phyloP scores from a whole-genome alignment of 2,329 filamentous ascomycete species.

The Capronia epimyces region DNA sequence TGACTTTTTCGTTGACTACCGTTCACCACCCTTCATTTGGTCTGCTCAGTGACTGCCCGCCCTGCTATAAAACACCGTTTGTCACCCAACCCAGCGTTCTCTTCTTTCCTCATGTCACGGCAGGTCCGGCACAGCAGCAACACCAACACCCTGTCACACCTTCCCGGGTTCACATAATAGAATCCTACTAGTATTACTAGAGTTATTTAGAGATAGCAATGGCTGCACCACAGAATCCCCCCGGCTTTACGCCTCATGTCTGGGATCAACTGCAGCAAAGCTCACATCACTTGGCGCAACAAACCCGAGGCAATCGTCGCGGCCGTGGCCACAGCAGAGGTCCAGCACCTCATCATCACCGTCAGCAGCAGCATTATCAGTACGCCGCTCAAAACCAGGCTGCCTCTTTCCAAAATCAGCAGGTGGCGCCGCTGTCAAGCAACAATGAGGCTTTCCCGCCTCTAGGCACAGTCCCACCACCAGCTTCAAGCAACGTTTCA shows the following conservation, averaged over 20 bases:
- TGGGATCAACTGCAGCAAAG: constrained; percentile 1
- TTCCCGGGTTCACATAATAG: not conserved
- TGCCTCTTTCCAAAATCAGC: not conserved
- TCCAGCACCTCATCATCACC: not conserved
- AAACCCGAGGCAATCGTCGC: not conserved
- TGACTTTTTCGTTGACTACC: too few species aligned
- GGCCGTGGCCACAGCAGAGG: not conserved
- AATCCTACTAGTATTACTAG: not conserved
- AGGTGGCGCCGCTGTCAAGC: not conserved
- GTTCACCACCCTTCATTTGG: too few species aligned
- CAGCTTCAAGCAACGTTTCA: not conserved
- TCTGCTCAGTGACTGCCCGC: not conserved
- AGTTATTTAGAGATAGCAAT: not conserved
- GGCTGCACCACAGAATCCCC: not conserved
- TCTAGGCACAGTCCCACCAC: not conserved
- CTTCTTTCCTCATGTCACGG: not conserved
- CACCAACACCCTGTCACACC: not conserved
- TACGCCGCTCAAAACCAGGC: not conserved
- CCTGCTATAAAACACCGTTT: not conserved
- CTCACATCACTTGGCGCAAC: not conserved
- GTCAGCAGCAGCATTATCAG: not conserved
- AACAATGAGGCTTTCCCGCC: constrained; percentile 11
- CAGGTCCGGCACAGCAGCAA: not conserved
- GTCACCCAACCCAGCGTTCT: not conserved
- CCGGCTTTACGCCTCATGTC: not conserved